A percentile compares a stretch with the other conserved stretches of the same genome.
phyloP scores from a whole-genome alignment of 805 yeast genomes.

The Wickerhamomyces hampshirensis region DNA sequence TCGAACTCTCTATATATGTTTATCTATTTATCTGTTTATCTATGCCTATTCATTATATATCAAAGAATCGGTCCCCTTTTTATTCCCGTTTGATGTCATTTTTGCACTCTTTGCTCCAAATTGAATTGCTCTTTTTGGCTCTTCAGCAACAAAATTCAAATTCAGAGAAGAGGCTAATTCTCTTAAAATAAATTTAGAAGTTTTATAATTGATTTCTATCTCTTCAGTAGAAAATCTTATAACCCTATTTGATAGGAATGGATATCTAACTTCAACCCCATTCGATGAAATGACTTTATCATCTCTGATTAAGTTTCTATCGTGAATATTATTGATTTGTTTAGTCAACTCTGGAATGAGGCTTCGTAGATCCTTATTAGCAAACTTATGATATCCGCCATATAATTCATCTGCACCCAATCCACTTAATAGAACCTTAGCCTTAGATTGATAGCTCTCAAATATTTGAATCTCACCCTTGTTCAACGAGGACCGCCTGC shows the following conservation, averaged over 20 bases:
- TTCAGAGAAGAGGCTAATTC: slow-evolving; percentile 50
- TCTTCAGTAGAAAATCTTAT: slow-evolving; percentile 41
- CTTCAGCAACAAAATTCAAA: slow-evolving; percentile 54
- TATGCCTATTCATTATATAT: too few relatives aligned
- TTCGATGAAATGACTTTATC: slow-evolving; percentile 82
- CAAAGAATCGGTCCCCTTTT: slow-evolving; percentile 69
- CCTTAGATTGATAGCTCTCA: slow-evolving; percentile 39
- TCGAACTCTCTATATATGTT: too few relatives aligned
- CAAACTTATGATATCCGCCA: slow-evolving; percentile 93
- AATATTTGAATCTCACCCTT: slow-evolving; percentile 9
- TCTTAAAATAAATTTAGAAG: slow-evolving; percentile 57
- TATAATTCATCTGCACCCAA: slow-evolving; percentile 96
- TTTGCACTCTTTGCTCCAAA: slow-evolving; percentile 96
- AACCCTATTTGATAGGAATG: slow-evolving; percentile 66
- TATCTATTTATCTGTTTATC: slow-evolving; percentile 1
- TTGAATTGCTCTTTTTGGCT: slow-evolving; percentile 91
- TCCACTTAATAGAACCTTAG: slow-evolving; percentile 81
- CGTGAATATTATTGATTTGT: slow-evolving; percentile 72
- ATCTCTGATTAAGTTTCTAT: slow-evolving; percentile 83
- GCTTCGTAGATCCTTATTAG: slow-evolving; percentile 34
- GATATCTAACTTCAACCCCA: slow-evolving; percentile 90
- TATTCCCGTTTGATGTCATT: slow-evolving; percentile 72
- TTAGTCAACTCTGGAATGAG: slow-evolving; percentile 56
- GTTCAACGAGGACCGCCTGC: slow-evolving; percentile 18
- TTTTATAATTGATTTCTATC: slow-evolving; percentile 46